Conservation (phyloP, 2,329 filamentous ascomycete genomes). For the Tolypocladium cylindrosporum region DNA sequence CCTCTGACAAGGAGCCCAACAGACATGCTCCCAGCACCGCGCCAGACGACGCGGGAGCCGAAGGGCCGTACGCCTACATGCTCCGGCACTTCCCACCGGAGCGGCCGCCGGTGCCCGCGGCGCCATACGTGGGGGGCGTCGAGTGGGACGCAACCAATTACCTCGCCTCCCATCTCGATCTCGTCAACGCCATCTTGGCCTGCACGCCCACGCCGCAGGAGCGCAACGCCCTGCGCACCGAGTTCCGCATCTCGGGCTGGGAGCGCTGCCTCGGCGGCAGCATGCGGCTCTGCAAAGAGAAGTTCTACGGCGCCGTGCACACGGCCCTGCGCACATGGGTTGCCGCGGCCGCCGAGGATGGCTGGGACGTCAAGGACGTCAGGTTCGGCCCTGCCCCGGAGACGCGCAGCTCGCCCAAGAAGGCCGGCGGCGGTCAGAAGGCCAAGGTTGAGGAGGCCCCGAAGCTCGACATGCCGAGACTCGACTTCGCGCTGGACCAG, state of each 20-base stretch:
- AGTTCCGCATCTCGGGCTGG: slow-evolving; percentile 76
- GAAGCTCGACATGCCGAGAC: slow-evolving; percentile 49
- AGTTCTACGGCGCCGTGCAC: slow-evolving; percentile 90
- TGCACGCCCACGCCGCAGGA: slow-evolving; percentile 60
- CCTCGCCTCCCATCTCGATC: slow-evolving; percentile 81
- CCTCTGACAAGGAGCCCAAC: slow-evolving; percentile 27
- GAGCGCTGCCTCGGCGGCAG: slow-evolving; percentile 82
- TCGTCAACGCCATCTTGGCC: slow-evolving; percentile 83
- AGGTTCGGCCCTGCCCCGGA: slow-evolving; percentile 53
- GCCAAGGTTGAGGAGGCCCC: slow-evolving; percentile 47
- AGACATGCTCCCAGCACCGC: slow-evolving; percentile 6
- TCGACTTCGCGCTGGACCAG: slow-evolving; percentile 37
- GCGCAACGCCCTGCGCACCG: slow-evolving; percentile 68
- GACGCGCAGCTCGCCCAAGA: slow-evolving; percentile 19
- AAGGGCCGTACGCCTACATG: slow-evolving; percentile 50
- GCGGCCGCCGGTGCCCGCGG: slow-evolving; percentile 82
- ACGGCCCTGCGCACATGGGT: slow-evolving; percentile 86
- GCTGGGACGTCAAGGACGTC: slow-evolving; percentile 76
- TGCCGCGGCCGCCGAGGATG: slow-evolving; percentile 74
- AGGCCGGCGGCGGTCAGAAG: slow-evolving; percentile 21
- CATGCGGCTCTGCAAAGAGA: slow-evolving; percentile 88
- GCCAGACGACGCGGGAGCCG: slow-evolving; percentile 8
- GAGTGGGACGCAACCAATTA: slow-evolving; percentile 99
- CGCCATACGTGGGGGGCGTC: slow-evolving; percentile 91
- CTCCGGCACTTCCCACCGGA: slow-evolving; percentile 70